Conservation (phyloP, 1,139 yeast genomes). For the Lodderomyces theae region DNA sequence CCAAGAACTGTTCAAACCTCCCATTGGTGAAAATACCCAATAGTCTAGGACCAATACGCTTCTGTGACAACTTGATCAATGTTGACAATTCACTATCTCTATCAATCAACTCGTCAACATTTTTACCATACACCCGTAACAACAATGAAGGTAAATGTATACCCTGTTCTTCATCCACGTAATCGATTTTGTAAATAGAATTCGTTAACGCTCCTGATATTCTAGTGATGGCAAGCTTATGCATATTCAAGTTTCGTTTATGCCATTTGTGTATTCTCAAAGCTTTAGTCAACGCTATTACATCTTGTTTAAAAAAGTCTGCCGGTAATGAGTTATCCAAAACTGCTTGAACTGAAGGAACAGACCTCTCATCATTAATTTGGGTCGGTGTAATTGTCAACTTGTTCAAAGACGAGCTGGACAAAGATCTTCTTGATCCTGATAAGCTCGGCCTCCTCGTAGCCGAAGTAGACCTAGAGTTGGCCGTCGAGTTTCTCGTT, state of each 20-base stretch:
- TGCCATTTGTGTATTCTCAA: slow-evolving; percentile 80
- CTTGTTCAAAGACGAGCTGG: slow-evolving; percentile 22
- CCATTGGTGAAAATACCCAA: slow-evolving; percentile 91
- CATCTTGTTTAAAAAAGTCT: slow-evolving; percentile 82
- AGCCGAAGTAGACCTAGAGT: slow-evolving; percentile 36
- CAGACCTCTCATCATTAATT: slow-evolving; percentile 27
- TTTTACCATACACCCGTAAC: slow-evolving; percentile 86
- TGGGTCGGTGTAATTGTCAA: slow-evolving; percentile 28
- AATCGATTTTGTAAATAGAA: slow-evolving; percentile 71
- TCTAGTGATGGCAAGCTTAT: slow-evolving; percentile 51
- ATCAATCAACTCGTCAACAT: slow-evolving; percentile 83
- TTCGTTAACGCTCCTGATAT: slow-evolving; percentile 94
- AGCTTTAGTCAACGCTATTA: slow-evolving; percentile 61
- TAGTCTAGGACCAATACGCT: slow-evolving; percentile 83
- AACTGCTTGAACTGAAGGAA: slow-evolving; percentile 40
- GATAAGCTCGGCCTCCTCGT: slow-evolving; percentile 37
- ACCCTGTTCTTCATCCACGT: slow-evolving; percentile 26
- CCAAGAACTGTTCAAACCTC: slow-evolving; percentile 85
- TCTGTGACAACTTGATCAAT: slow-evolving; percentile 67
- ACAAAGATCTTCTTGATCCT: slow-evolving; percentile 26
- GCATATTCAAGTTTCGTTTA: slow-evolving; percentile 36
- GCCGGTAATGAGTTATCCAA: slow-evolving; percentile 74
- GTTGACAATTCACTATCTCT: slow-evolving; percentile 75
- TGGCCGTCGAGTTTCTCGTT: slow-evolving; percentile 34
- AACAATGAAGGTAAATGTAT: slow-evolving; percentile 47